Evolutionary conservation across 2,329 filamentous ascomycete genomes (phyloP), one percentile per base, ranked within the genome.

Genomic region (Monosporascus cannonballus): DNA sequence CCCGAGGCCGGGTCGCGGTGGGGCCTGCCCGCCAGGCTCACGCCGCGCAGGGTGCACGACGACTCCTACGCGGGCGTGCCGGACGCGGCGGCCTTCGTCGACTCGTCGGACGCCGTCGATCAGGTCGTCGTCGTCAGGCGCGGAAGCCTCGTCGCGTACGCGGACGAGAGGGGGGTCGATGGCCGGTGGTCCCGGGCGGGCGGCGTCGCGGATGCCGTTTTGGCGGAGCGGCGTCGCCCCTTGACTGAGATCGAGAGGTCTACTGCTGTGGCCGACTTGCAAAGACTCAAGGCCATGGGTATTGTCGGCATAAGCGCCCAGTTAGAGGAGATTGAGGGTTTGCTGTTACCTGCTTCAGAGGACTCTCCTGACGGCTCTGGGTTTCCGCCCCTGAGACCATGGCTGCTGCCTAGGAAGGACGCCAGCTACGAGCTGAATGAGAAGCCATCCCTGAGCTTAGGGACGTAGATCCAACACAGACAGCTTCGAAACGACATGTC

Each of bases 1-100:
- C 67, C 68, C 0, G 72, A 73, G 61, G 68, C 65, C 1, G 63
- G 64, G 56, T 65, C 64, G 34, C 54, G 67, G 34, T 54, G 67
- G 5, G 61, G 62, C 2, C 46, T 77, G 41, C 73, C 73, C 1
- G 56, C 67, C 6, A 64, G 75, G 9, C 56, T 77, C 39, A 77
- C 75, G 39, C 75, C 75, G 4, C 61, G 60, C 17, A 63, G 55
- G 53, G 70, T 77, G n/a, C 75, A 78, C 49, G 71, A 77, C 49
- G 74, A 74, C 52, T 74, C 73, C 25, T 77, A 72, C 44, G 58
- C 42, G 3, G 74, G 74, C 2, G 50, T 77, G 17, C 51, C 67
- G 15, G 57, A 63, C 6, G 71, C 69, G 3, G 73, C 73, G 2
- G 54, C 50, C 25, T 73, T 71, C 51, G 58, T 75, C 18, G 73